Conservation (phyloP, 192 early-diverging fungal genomes). For the Entrophospora sp. region DNA sequence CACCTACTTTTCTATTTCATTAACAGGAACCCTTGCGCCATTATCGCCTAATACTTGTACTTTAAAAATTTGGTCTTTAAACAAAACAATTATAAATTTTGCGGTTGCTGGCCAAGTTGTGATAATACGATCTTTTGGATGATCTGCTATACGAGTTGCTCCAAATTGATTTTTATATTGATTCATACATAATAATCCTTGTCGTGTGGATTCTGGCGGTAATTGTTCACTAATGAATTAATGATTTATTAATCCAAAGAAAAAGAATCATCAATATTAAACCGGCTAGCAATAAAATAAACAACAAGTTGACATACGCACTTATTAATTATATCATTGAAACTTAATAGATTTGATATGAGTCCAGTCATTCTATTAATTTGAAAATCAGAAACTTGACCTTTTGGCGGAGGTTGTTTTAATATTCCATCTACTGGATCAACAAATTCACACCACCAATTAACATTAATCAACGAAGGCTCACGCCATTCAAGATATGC, state of each 20-base stretch:
- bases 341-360: conserved; percentile 55
- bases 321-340: conserved; percentile 66
- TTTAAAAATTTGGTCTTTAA: conserved; percentile 74
- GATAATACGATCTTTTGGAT: conserved; percentile 59
- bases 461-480: conserved; percentile 76
- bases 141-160: conserved; percentile 63
- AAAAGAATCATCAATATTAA: no score
- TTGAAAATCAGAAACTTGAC: conserved; percentile 63
- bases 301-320: no score
- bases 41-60: conserved; percentile 64
- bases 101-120: conserved; percentile 63
- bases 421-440: conserved; percentile 48
- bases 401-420: conserved; percentile 29
- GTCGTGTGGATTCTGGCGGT: conserved; percentile 60
- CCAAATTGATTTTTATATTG: conserved; percentile 87
- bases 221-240: conserved; percentile 35
- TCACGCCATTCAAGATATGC: conserved; percentile 84
- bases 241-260: no score
- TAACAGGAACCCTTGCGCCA: conserved; percentile 53
- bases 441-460: conserved; percentile 74
- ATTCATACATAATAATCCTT: conserved; percentile 84
- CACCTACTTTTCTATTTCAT: conserved; percentile 39
- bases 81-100: conserved; percentile 78
- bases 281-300: no score
- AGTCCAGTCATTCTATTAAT: conserved; percentile 71